Evolutionary conservation across 1,284 basidiomycete genomes (phyloP).

Genomic region (Apiotrichum gamsii): DNA sequence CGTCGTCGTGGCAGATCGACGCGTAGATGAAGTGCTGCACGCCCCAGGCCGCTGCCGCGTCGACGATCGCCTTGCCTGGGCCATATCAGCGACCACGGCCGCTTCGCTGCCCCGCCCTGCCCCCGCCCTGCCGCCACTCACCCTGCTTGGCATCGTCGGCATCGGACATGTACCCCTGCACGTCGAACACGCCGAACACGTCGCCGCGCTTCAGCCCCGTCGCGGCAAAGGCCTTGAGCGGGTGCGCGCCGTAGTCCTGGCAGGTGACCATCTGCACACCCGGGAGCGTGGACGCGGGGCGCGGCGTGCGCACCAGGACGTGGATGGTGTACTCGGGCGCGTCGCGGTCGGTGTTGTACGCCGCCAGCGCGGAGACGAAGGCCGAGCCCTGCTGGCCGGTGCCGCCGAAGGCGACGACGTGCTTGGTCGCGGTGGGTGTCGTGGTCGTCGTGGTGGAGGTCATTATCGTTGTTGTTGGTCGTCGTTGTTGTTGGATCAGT

Average conservation of each 20-base stretch:
- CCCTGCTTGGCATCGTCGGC: slow-evolving; percentile 20
- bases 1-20: slow-evolving; percentile 20
- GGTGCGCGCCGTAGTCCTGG: slow-evolving; percentile 24
- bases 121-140: slow-evolving; percentile 8
- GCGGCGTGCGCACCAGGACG: slow-evolving; percentile 19
- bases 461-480: too few species aligned
- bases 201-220: slow-evolving; percentile 17
- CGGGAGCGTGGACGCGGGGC: slow-evolving; percentile 13
- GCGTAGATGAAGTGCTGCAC: slow-evolving; percentile 49
- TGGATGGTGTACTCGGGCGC: slow-evolving; percentile 18
- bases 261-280: slow-evolving; percentile 25
- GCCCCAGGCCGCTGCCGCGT: slow-evolving; percentile 42
- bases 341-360: slow-evolving; percentile 10
- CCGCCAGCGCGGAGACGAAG: slow-evolving; percentile 24
- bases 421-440: slow-evolving; percentile 1
- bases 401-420: slow-evolving; percentile 32
- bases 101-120: neutral
- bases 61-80: slow-evolving; percentile 45
- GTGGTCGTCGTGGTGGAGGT: too few species aligned
- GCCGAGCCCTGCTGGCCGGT: slow-evolving; percentile 28
- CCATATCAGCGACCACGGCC: neutral
- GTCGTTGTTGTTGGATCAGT: too few species aligned
- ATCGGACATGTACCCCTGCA: slow-evolving; percentile 25
- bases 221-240: slow-evolving; percentile 15
- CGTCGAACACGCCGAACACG: slow-evolving; percentile 26